Evolutionary conservation across 169 alveolate species (phyloP).

Genomic region (Hammondia hammondi): DNA sequence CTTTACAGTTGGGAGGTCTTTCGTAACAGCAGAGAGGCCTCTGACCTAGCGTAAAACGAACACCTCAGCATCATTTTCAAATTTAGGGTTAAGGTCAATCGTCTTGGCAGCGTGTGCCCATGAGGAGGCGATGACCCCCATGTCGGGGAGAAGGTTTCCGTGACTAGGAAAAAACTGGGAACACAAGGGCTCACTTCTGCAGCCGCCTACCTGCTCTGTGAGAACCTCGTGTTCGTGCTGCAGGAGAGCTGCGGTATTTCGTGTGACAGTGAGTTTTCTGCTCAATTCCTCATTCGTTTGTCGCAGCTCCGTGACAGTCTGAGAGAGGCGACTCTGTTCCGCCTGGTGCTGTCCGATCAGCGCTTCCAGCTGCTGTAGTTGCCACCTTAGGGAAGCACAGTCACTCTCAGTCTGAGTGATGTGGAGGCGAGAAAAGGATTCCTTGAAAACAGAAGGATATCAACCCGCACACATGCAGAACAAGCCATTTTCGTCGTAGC

Average conservation of each 20-base stretch:
- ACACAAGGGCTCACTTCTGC: background rate
- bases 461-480: background rate
- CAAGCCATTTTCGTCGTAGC: background rate
- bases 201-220: slow-evolving; percentile 39
- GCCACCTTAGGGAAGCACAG: slow-evolving; percentile 45
- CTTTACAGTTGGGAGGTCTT: slow-evolving; percentile 41
- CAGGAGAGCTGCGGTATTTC: slow-evolving; percentile 6
- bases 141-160: background rate
- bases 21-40: slow-evolving; percentile 41
- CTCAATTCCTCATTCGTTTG: slow-evolving; percentile 35
- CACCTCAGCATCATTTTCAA: background rate
- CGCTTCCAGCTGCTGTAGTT: slow-evolving; percentile 26
- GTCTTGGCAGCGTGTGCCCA: too few species aligned
- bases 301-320: background rate
- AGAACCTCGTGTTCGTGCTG: slow-evolving; percentile 55
- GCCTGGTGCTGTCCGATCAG: slow-evolving; percentile 35
- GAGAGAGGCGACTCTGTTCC: slow-evolving; percentile 32
- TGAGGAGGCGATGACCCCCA: background rate
- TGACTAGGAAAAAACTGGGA: background rate
- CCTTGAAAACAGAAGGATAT: background rate
- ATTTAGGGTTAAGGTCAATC: background rate
- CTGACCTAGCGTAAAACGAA: background rate
- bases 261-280: slow-evolving; percentile 23
- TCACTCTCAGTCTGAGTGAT: slow-evolving; percentile 38
- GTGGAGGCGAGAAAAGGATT: slow-evolving; percentile 32